Conservation (phyloP, 78 protist species). For the Monocercomonoides exilis region DNA sequence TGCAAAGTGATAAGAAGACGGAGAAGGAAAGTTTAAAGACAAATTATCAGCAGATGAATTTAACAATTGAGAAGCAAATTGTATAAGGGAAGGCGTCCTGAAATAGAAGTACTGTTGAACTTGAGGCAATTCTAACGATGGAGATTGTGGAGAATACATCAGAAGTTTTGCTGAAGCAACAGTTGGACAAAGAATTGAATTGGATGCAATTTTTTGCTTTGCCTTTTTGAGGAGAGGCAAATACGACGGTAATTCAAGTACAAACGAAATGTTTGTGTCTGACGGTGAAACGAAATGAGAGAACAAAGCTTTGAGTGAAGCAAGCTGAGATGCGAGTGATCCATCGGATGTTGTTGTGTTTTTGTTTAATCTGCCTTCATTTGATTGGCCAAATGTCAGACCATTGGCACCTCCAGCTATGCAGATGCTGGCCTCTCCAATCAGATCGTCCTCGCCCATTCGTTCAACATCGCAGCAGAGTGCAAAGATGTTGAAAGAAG, state of each 20-base stretch:
- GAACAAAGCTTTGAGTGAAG: not conserved
- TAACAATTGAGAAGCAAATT: not conserved
- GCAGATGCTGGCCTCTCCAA: not conserved
- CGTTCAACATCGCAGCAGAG: not conserved
- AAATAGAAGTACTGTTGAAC: not conserved
- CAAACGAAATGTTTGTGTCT: not conserved
- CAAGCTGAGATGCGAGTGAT: not conserved
- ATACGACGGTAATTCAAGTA: no score
- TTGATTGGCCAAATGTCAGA: not conserved
- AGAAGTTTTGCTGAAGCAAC: not conserved
- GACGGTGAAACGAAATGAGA: not conserved
- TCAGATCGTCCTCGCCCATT: not conserved
- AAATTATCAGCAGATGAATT: no score
- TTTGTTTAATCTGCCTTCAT: no score
- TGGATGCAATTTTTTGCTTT: not conserved
- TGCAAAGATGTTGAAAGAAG: no score
- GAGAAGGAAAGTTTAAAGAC: no score
- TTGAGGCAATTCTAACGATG: not conserved
- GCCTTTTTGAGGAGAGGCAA: no score
- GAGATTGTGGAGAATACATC: not conserved
- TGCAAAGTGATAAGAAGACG: no score
- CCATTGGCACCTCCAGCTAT: not conserved
- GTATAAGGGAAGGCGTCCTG: not conserved
- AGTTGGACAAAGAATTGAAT: no score
- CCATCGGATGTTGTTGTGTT: not conserved